phyloP scores from a whole-genome alignment of 768 basidiomycete genomes.

The Pleurotus tuoliensis region DNA sequence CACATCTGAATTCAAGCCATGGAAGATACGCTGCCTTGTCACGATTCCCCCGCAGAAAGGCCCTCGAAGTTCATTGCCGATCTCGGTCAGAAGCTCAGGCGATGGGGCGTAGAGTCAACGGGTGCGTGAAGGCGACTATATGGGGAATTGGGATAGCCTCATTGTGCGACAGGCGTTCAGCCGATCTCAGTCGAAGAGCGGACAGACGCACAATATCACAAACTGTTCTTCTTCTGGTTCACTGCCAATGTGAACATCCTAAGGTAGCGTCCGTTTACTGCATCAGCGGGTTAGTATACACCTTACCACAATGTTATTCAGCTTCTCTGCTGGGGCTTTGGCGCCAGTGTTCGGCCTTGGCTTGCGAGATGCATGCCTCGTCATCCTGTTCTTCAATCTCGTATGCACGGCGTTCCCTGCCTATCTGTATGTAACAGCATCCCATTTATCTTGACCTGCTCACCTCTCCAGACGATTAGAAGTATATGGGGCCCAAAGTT shows the following conservation, averaged over 20 bases:
- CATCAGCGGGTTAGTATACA: neutral
- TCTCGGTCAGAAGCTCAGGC: neutral
- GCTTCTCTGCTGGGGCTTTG: slow-evolving; percentile 55
- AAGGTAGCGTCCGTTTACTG: slow-evolving; percentile 28
- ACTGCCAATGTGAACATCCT: slow-evolving; percentile 67
- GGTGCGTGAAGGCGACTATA: neutral
- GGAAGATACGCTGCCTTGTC: no score
- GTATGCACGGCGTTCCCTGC: slow-evolving; percentile 54
- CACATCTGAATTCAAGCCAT: no score
- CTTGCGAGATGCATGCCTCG: slow-evolving; percentile 46
- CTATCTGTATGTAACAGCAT: slow-evolving; percentile 46
- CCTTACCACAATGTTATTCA: slow-evolving; percentile 11
- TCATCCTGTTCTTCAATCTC: slow-evolving; percentile 37
- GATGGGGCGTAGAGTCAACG: slow-evolving; percentile 4
- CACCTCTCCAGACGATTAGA: slow-evolving; percentile 18
- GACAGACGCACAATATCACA: slow-evolving; percentile 54
- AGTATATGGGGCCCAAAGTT: slow-evolving; percentile 75
- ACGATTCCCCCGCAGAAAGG: no score
- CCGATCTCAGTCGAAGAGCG: slow-evolving; percentile 49
- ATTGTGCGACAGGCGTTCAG: slow-evolving; percentile 30
- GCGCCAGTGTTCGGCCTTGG: slow-evolving; percentile 57
- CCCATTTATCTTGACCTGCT: neutral
- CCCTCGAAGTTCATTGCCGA: neutral
- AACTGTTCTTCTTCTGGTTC: slow-evolving; percentile 73
- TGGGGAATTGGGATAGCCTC: neutral